These are phyloP conservation scores for Cyclanthera cordifolia DNA, from an alignment of 306 rosid species.

Conservation along the genomic window DNA sequence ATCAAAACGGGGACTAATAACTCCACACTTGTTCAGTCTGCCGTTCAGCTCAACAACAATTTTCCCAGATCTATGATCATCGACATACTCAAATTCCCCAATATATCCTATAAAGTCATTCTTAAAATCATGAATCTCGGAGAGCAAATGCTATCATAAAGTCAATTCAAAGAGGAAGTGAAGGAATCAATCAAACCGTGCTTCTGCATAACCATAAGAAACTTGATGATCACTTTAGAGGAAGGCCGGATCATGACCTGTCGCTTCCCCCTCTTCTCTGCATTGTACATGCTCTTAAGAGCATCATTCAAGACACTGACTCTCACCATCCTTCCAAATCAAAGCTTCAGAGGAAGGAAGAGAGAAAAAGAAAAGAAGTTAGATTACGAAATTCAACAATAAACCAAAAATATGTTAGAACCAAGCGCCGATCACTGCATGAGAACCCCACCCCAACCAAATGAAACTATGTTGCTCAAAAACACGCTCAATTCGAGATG, in stretches of 20 bases:
- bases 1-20: constrained; percentile 18
- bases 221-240: constrained; percentile 16
- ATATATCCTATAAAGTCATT: constrained; percentile 3
- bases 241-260: constrained; percentile 18
- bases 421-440: not conserved
- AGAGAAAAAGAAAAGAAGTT: not conserved
- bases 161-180: not conserved
- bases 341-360: not conserved
- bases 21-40: constrained; percentile 16
- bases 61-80: constrained; percentile 18
- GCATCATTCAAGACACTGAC: constrained; percentile 19
- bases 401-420: not conserved
- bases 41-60: constrained; percentile 19
- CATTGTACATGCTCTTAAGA: constrained; percentile 21
- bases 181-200: not conserved
- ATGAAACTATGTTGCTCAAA: not conserved
- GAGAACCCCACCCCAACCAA: not conserved
- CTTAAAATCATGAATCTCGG: too few relatives aligned
- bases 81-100: constrained; percentile 16
- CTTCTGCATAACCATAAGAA: constrained; percentile 19
- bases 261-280: constrained; percentile 17
- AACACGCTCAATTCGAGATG: not conserved
- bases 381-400: not conserved
- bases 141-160: not conserved
- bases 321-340: constrained; percentile 18